Conservation (phyloP, 2,329 filamentous ascomycete species). For the Arthrobotrys sinensis region DNA sequence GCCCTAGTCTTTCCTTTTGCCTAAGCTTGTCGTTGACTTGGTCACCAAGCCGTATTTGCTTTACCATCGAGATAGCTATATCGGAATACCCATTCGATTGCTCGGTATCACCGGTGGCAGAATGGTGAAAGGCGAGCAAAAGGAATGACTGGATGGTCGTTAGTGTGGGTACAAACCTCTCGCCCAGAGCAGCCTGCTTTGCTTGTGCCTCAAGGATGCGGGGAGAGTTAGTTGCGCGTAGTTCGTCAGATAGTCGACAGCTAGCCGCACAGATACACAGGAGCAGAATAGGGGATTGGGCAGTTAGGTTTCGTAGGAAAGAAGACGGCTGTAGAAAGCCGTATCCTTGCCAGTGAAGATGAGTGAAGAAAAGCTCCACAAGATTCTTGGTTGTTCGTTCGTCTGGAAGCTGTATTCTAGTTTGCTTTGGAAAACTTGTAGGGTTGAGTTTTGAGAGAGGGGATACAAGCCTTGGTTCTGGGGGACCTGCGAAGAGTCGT, state of each 20-base stretch:
- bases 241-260: slow-evolving; percentile 49
- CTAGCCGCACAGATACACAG: slow-evolving; percentile 56
- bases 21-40: slow-evolving; percentile 54
- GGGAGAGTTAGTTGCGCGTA: slow-evolving; percentile 52
- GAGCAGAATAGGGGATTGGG: slow-evolving; percentile 48
- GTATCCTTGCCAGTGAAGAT: slow-evolving; percentile 60
- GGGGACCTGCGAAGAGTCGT: slow-evolving; percentile 27
- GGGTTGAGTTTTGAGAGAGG: slow-evolving; percentile 55
- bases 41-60: slow-evolving; percentile 57
- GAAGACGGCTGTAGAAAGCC: slow-evolving; percentile 52
- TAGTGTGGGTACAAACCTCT: slow-evolving; percentile 52
- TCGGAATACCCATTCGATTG: slow-evolving; percentile 54
- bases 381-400: slow-evolving; percentile 45
- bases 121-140: slow-evolving; percentile 52
- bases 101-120: slow-evolving; percentile 53
- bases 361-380: slow-evolving; percentile 54
- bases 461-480: slow-evolving; percentile 42
- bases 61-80: slow-evolving; percentile 58
- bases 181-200: slow-evolving; percentile 54
- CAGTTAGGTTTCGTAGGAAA: slow-evolving; percentile 50
- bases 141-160: slow-evolving; percentile 55
- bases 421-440: slow-evolving; percentile 58
- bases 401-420: slow-evolving; percentile 56
- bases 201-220: slow-evolving; percentile 56
- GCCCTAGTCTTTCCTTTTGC: slow-evolving; percentile 51